phyloP scores from a whole-genome alignment of 306 rosid species.

The Quercus rubra region DNA sequence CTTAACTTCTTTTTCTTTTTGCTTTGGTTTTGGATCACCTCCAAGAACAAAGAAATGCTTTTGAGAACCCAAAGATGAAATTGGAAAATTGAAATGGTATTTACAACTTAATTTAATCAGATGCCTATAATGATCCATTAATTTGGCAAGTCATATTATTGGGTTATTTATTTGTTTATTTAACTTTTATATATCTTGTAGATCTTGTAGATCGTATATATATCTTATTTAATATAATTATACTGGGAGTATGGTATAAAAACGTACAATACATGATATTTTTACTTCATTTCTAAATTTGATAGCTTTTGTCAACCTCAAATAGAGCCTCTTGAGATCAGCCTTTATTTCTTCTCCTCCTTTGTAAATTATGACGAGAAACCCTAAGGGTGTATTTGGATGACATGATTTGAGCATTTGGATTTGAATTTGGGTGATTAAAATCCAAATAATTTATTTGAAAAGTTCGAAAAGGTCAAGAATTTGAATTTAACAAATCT shows the following conservation, averaged over 20 bases:
- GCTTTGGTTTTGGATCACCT: constrained; percentile 49
- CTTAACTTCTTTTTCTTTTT: constrained; percentile 27
- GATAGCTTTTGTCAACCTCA: not conserved
- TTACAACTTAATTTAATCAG: not conserved
- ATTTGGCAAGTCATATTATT: not conserved
- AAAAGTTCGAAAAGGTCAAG: too few species aligned
- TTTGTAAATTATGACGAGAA: too few species aligned
- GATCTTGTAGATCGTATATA: too few species aligned
- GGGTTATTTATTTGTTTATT: too few species aligned
- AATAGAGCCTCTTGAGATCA: too few species aligned
- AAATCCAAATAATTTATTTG: too few species aligned
- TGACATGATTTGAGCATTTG: too few species aligned
- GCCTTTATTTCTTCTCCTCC: not conserved
- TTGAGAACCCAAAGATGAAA: not conserved
- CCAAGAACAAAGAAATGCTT: constrained; percentile 61
- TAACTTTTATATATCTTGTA: too few species aligned
- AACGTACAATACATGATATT: not conserved
- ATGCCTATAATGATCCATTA: not conserved
- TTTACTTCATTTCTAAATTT: not conserved
- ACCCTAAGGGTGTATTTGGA: too few species aligned
- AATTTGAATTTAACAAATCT: too few species aligned
- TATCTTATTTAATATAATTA: too few species aligned
- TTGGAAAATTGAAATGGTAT: not conserved
- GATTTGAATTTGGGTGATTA: too few species aligned
- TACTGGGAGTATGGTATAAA: not conserved